Evolutionary conservation across 2,329 filamentous ascomycete species (phyloP), one percentile per base, ranked within the genome.

Genomic region (Cladosporium oxysporum): DNA sequence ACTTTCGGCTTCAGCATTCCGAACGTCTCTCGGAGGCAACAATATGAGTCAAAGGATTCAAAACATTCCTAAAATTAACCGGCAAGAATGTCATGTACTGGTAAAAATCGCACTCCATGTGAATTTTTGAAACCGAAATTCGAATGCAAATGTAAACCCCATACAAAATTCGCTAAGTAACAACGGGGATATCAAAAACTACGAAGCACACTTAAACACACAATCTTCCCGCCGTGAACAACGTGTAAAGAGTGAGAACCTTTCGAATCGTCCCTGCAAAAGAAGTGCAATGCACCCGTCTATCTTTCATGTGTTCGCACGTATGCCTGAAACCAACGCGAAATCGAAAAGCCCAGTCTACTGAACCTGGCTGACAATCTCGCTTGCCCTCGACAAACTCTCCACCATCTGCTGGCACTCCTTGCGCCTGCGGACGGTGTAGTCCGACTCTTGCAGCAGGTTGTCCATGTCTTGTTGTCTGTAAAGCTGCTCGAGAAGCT

Each of bases 391-490:
- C 72, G 85, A 82, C 75, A 99, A 84, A 64, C 91, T 96, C 81
- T 99, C 95, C 61, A 99, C 95, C 95, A 99, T 99, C 81, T 97
- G 93, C 81, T 96, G 93, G 81, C 95, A 99, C 81, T 99, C 95
- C 85, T 99, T 99, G 79, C 95, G 87, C 79, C 95, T 87, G 74
- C 94, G 88, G 75, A 96, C 86, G 3, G 95, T 99, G 84, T 97
- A 98, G 79, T 99, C 95, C 77, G 92, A 96, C 82, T 99, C 95
- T 85, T 97, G 97, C 70, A 99, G 89, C 70, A 99, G 84, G 68
- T 97, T 93, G 72, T 99, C 95, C 31, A 97, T 85, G 73, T 94
- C 91, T 77, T 91, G 89, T 62, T 88, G 90, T 78, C 93, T 89
- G 85, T 99, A 99, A 91, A 99, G 95, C 80, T 97, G 93, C 82